Percentiles rank a stretch among this genome's conserved stretches.
Conservation (phyloP, 495 filamentous ascomycete species). For the Talaromyces adpressus region DNA sequence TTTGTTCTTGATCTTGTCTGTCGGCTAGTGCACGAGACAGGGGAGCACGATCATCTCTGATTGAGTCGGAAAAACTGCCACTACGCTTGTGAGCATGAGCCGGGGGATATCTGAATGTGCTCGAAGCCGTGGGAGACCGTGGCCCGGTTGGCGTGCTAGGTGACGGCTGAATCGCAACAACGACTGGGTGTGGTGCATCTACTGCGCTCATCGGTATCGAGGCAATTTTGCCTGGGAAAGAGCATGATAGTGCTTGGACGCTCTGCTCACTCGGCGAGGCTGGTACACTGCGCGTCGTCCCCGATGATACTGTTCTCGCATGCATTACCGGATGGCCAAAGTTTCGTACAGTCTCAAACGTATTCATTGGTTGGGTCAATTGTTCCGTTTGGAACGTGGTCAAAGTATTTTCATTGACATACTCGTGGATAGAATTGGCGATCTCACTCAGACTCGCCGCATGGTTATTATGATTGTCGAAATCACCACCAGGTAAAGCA, state of each 20-base stretch:
- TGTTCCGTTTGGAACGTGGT: constrained; percentile 18
- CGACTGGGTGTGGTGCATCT: constrained; percentile 57
- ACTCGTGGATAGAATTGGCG: constrained; percentile 42
- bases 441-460: constrained; percentile 21
- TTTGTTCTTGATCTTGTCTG: constrained; percentile 31
- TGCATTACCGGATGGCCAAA: constrained; percentile 13
- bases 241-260: constrained; percentile 70
- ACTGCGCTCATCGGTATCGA: constrained; percentile 32
- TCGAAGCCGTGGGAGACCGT: constrained; percentile 23
- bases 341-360: background rate
- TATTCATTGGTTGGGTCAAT: background rate
- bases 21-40: constrained; percentile 39
- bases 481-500: constrained; percentile 67
- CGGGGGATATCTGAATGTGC: constrained; percentile 21
- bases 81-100: constrained; percentile 60
- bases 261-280: constrained; percentile 50
- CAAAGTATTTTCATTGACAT: constrained; percentile 16
- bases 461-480: constrained; percentile 47
- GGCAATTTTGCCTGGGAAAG: constrained; percentile 60
- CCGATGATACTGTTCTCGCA: constrained; percentile 37
- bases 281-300: constrained; percentile 37
- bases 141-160: constrained; percentile 15
- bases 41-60: constrained; percentile 65
- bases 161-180: constrained; percentile 19
- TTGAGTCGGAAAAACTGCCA: constrained; percentile 79